Conservation (phyloP, 2,329 filamentous ascomycete species). For the Aspergillus pseudoterreus region DNA sequence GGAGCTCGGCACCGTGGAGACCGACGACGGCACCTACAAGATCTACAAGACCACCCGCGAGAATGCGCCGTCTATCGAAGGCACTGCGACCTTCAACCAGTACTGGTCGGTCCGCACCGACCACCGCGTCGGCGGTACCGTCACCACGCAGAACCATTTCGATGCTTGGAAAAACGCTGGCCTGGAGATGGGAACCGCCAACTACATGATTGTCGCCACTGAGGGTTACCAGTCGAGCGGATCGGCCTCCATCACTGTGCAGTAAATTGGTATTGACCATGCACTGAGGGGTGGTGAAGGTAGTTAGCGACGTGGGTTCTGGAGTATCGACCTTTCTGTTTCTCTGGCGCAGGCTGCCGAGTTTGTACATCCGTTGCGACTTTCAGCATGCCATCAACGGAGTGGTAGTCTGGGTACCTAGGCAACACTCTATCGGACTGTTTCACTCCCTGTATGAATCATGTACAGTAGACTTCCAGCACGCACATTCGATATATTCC, state of each 20-base stretch:
- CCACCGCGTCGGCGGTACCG: conserved; percentile 34
- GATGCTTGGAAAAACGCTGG: conserved; percentile 32
- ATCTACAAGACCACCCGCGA: conserved; percentile 35
- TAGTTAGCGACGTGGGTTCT: not conserved
- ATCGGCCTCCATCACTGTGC: conserved; percentile 33
- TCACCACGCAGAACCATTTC: conserved; percentile 37
- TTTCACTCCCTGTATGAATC: too few relatives aligned
- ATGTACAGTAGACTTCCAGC: too few relatives aligned
- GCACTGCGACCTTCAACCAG: conserved; percentile 42
- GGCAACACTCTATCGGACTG: too few relatives aligned
- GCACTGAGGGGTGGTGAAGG: not conserved
- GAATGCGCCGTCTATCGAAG: conserved; percentile 39
- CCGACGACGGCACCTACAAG: conserved; percentile 38
- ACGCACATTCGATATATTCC: too few relatives aligned
- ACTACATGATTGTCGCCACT: conserved; percentile 41
- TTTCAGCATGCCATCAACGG: too few relatives aligned
- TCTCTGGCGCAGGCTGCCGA: too few relatives aligned
- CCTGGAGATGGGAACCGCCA: conserved; percentile 27
- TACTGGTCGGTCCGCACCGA: conserved; percentile 41
- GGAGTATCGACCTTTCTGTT: not conserved
- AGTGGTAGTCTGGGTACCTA: too few relatives aligned
- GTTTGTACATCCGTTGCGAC: too few relatives aligned
- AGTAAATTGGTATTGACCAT: not conserved
- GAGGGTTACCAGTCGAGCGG: conserved; percentile 44
- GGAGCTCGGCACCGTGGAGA: conserved; percentile 33